These are phyloP conservation scores for Ramaria sp. DNA, from an alignment of 768 basidiomycete species.

Conservation along the genomic window DNA sequence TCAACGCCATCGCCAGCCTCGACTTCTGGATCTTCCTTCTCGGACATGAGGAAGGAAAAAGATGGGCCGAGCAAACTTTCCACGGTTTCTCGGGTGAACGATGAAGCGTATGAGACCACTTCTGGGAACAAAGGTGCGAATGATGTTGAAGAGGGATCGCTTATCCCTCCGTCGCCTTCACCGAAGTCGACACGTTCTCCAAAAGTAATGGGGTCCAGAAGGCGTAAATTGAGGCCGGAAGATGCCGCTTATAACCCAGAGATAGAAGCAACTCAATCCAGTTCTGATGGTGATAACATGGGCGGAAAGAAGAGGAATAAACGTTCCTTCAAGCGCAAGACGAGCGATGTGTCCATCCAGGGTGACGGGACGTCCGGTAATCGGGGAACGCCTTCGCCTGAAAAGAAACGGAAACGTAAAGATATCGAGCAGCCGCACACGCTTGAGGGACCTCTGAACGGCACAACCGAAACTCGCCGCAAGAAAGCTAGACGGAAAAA, in stretches of 20 bases:
- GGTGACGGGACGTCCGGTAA: not conserved
- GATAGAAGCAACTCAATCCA: slow-evolving; percentile 14
- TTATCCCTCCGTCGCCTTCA: not conserved
- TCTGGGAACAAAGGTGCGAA: not conserved
- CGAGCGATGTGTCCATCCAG: not conserved
- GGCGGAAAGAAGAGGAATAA: not conserved
- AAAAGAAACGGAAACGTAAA: not conserved
- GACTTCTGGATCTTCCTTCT: slow-evolving; percentile 14
- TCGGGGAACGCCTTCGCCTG: not conserved
- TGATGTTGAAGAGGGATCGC: not conserved
- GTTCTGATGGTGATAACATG: not conserved
- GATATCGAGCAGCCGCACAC: not conserved
- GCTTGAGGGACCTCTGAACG: not conserved
- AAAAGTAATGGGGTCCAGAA: slow-evolving; percentile 10
- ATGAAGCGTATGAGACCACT: slow-evolving; percentile 12
- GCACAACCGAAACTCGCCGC: not conserved
- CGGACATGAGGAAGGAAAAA: not conserved
- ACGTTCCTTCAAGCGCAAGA: not conserved
- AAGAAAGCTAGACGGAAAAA: not conserved
- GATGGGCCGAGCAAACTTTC: not conserved
- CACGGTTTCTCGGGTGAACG: slow-evolving; percentile 9
- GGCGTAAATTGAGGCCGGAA: slow-evolving; percentile 25
- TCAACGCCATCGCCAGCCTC: slow-evolving; percentile 19
- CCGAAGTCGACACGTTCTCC: not conserved
- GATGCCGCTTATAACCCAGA: slow-evolving; percentile 28